These are phyloP conservation scores for Pichia cactophila DNA, from an alignment of 1,139 yeast species.

Conservation along the genomic window DNA sequence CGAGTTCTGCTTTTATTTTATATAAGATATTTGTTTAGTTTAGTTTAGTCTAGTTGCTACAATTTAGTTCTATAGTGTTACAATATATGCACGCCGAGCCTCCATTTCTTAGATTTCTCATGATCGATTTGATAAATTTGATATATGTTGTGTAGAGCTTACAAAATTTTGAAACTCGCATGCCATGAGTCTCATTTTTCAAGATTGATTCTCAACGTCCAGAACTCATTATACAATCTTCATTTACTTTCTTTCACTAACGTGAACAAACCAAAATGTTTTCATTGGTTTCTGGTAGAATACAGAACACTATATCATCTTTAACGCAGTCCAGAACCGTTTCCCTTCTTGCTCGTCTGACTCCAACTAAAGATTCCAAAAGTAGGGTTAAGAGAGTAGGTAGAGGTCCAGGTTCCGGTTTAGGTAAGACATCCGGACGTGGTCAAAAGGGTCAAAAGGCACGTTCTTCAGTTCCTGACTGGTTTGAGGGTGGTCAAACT, in stretches of 20 bases:
- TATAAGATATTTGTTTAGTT: background rate
- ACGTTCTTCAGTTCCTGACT: constrained; percentile 78
- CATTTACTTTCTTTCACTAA: background rate
- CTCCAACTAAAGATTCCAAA: constrained; percentile 30
- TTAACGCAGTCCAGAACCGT: constrained; percentile 13
- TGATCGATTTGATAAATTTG: no score
- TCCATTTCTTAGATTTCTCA: background rate
- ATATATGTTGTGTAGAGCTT: no score
- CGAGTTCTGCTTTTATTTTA: background rate
- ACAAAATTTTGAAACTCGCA: no score
- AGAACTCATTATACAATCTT: background rate
- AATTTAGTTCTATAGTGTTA: no score
- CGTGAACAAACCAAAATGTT: background rate
- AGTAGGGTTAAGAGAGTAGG: constrained; percentile 66
- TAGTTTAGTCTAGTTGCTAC: background rate
- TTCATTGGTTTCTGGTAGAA: background rate
- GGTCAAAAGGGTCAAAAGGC: constrained; percentile 99
- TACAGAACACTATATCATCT: background rate
- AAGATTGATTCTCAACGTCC: background rate
- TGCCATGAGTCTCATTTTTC: background rate
- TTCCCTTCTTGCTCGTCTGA: constrained; percentile 22
- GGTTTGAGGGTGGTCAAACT: constrained; percentile 99
- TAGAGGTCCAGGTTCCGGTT: constrained; percentile 93
- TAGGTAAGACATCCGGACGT: constrained; percentile 91
- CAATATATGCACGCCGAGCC: background rate